Percentiles rank a stretch among this genome's conserved stretches.
These are phyloP conservation scores for Pseudogymnoascus sp. DNA, from an alignment of 2,329 filamentous ascomycete species.

Conservation along the genomic window DNA sequence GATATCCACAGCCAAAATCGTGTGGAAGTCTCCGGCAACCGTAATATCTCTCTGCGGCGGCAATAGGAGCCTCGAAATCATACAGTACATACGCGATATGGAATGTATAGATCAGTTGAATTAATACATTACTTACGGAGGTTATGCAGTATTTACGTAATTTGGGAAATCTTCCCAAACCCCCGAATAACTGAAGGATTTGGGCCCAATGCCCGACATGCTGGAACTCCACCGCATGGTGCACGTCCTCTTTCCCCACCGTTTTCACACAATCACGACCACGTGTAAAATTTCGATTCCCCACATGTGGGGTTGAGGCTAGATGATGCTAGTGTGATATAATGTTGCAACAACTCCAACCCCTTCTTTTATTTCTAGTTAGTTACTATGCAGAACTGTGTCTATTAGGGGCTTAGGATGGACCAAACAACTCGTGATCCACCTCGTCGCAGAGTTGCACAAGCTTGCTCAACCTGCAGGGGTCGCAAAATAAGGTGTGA, in stretches of 20 bases:
- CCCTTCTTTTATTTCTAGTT: neutral
- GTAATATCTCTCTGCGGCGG: neutral
- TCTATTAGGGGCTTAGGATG: neutral
- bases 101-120: too few species aligned
- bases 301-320: too few species aligned
- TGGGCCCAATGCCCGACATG: neutral
- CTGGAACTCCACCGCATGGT: neutral
- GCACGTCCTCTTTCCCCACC: too few species aligned
- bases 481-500: slow-evolving; percentile 27
- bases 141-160: too few species aligned
- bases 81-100: too few species aligned
- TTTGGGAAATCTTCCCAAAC: neutral
- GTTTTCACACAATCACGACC: neutral
- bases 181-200: neutral
- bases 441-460: slow-evolving; percentile 18
- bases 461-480: slow-evolving; percentile 26
- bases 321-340: neutral
- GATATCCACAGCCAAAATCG: neutral
- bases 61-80: neutral
- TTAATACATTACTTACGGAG: too few species aligned
- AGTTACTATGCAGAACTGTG: neutral
- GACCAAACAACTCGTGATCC: slow-evolving; percentile 1
- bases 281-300: neutral
- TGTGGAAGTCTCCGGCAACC: neutral
- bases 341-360: neutral